Conservation (phyloP, 495 filamentous ascomycete species). For the Daldinia concentrica region DNA sequence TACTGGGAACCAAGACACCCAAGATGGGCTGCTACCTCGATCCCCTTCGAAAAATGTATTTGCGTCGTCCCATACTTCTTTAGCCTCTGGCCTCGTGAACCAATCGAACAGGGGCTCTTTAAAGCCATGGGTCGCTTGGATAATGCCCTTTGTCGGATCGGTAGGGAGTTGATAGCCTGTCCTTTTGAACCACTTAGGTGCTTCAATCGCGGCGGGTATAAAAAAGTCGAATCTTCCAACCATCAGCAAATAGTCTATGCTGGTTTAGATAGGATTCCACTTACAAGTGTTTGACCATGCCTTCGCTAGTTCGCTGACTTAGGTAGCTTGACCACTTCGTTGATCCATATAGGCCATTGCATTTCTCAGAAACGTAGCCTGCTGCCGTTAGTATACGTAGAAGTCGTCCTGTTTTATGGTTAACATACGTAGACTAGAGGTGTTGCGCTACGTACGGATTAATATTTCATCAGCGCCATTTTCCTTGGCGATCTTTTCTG, state of each 20-base stretch:
- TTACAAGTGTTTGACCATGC: neutral
- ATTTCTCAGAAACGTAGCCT: neutral
- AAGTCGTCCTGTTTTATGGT: neutral
- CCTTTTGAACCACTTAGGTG: neutral
- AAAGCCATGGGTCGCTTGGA: neutral
- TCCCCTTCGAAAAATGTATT: neutral
- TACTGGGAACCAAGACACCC: neutral
- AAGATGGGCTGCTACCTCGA: neutral
- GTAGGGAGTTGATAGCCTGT: neutral
- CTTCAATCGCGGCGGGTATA: neutral
- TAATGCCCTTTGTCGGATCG: neutral
- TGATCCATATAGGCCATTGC: neutral
- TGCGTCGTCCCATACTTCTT: neutral
- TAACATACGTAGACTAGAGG: neutral
- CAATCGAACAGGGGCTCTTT: neutral
- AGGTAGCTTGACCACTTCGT: neutral
- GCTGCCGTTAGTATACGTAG: neutral
- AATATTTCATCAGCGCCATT: neutral
- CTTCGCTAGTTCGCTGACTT: neutral
- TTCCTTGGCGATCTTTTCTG: neutral
- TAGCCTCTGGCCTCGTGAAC: neutral
- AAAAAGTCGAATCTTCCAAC: neutral
- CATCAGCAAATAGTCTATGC: neutral
- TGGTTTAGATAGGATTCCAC: neutral
- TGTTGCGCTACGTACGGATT: neutral